Conservation (phyloP, 2,329 filamentous ascomycete genomes). For the Pestalotiopsis sp. region DNA sequence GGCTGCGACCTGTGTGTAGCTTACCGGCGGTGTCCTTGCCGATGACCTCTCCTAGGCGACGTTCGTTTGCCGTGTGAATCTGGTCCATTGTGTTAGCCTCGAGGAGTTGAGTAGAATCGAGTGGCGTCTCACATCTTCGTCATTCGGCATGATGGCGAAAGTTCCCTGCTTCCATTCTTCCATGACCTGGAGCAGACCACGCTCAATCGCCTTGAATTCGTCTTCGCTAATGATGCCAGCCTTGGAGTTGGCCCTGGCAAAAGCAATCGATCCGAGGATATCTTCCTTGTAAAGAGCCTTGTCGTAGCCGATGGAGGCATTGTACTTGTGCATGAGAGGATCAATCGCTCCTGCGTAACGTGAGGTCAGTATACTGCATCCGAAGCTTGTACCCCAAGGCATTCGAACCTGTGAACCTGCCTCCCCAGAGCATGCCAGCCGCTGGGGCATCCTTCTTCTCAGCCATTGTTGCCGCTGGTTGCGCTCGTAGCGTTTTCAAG, state of each 20-base stretch:
- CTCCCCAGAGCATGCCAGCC: constrained; percentile 58
- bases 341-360: constrained; percentile 69
- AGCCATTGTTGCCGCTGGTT: constrained; percentile 19
- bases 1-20: constrained; percentile 83
- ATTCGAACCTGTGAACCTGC: constrained; percentile 58
- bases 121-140: constrained; percentile 29
- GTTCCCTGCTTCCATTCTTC: constrained; percentile 54
- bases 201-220: constrained; percentile 76
- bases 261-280: constrained; percentile 79
- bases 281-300: constrained; percentile 78
- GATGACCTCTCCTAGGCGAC: constrained; percentile 79
- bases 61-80: constrained; percentile 26
- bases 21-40: constrained; percentile 85
- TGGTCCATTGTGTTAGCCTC: constrained; percentile 15
- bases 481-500: constrained; percentile 13
- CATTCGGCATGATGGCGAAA: constrained; percentile 51
- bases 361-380: constrained; percentile 23
- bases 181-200: constrained; percentile 63
- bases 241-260: constrained; percentile 78
- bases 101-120: constrained; percentile 17
- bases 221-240: constrained; percentile 71
- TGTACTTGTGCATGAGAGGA: constrained; percentile 85
- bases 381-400: constrained; percentile 14
- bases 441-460: constrained; percentile 21
- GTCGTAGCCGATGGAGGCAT: constrained; percentile 80